A percentile compares a stretch with the other conserved stretches of the same genome.
phyloP scores from a whole-genome alignment of 352 stramenopile species.

The Phytophthora sojae region DNA sequence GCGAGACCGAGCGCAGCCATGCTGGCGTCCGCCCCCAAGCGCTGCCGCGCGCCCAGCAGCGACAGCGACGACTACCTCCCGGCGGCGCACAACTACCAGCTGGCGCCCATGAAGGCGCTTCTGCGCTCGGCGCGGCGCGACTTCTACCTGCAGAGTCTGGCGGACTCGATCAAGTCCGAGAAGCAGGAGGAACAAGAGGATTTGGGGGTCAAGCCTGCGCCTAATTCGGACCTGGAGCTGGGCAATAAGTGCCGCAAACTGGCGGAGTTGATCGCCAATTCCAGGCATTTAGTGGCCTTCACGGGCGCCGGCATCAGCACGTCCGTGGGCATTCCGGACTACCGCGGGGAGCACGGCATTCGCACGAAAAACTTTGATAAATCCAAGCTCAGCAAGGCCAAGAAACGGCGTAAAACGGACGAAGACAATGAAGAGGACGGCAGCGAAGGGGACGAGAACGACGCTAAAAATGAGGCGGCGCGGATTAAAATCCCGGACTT shows the following conservation, averaged over 20 bases:
- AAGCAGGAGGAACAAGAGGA: slow-evolving; percentile 6
- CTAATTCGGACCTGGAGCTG: slow-evolving; percentile 33
- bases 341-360: slow-evolving; percentile 83
- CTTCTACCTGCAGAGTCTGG: slow-evolving; percentile 30
- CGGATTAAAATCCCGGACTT: slow-evolving; percentile 62
- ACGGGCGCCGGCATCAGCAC: slow-evolving; percentile 85
- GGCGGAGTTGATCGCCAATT: slow-evolving; percentile 62
- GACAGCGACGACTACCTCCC: slow-evolving; percentile 31
- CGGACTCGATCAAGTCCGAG: slow-evolving; percentile 18
- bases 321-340: slow-evolving; percentile 81
- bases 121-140: slow-evolving; percentile 33
- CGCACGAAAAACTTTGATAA: slow-evolving; percentile 68
- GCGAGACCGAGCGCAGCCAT: slow-evolving; percentile 9
- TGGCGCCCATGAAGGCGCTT: slow-evolving; percentile 39
- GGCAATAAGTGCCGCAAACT: slow-evolving; percentile 68
- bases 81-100: slow-evolving; percentile 35
- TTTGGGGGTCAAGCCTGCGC: slow-evolving; percentile 1
- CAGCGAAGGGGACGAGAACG: slow-evolving; percentile 17
- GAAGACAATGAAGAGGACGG: slow-evolving; percentile 23
- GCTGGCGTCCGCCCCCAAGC: slow-evolving; percentile 45
- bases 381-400: slow-evolving; percentile 22
- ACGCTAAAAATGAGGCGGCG: slow-evolving; percentile 18
- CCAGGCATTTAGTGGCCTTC: slow-evolving; percentile 81
- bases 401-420: slow-evolving; percentile 35
- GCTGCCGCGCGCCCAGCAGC: slow-evolving; percentile 41